Evolutionary conservation across 139 green algal species (phyloP), one percentile per base, ranked within the genome.

Genomic region (Dunaliella sp.): DNA sequence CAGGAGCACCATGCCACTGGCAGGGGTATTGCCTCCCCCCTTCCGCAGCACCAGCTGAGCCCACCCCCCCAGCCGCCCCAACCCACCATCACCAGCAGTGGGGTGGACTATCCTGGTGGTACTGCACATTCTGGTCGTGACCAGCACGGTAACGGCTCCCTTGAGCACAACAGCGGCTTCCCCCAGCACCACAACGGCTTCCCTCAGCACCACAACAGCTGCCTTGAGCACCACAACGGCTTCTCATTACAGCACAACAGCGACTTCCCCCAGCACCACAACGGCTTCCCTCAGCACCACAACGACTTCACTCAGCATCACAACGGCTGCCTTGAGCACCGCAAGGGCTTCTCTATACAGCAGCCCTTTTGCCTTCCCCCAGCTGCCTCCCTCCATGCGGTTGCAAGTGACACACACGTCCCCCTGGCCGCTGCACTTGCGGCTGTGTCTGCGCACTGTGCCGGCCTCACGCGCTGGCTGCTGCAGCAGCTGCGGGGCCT

Each of bases 401-500:
- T n/a, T n/a, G n/a, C n/a, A n/a, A n/a, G n/a, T n/a, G n/a, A n/a
- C n/a, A n/a, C n/a, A n/a, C n/a, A n/a, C n/a, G 48, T 7, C 48
- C 7, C 16, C 7, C 48, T 65, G 48, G 48, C 48, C 7, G 48
- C 7, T 65, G 48, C 48, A 65, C 7, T 65, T 7, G 48, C 48
- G 16, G 48, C 48, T 7, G 16, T 65, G 7, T 7, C 48, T 65
- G 48, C 12, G 84, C 84, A 59, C 16, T 58, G 28, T 57, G 84
- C 37, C 84, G 84, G 48, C 72, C 86, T 30, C 36, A 25, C n/a
- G 38, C 31, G 1, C 32, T 25, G 48, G 48, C 48, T 65, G 7
- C 7, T 65, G 48, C 48, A 65, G 48, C 48, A 65, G 48, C 48
- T 65, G 48, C 48, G 48, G 48, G 48, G 25, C 7, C 79, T 97